A percentile compares a stretch with the other conserved stretches of the same genome.
These are phyloP conservation scores for Leccinum ochraceum DNA, from an alignment of 768 basidiomycete genomes.

Conservation along the genomic window DNA sequence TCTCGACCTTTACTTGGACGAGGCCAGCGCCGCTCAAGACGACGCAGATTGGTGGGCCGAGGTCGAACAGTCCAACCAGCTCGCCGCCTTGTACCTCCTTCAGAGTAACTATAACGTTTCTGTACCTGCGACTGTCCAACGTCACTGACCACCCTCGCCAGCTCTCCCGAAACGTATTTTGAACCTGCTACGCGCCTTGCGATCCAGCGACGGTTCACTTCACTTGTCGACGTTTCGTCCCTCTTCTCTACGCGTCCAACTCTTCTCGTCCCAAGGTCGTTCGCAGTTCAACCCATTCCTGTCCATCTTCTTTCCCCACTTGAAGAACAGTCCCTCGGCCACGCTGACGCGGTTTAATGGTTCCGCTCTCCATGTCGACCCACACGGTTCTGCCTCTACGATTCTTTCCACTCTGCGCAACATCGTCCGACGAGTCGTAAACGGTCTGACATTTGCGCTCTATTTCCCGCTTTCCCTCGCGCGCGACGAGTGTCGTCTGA, in stretches of 20 bases:
- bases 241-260: slow-evolving; percentile 43
- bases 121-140: background rate
- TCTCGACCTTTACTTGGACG: slow-evolving; percentile 60
- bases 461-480: slow-evolving; percentile 60
- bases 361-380: slow-evolving; percentile 8
- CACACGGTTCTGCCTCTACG: slow-evolving; percentile 10
- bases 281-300: slow-evolving; percentile 42
- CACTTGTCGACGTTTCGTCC: slow-evolving; percentile 48
- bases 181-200: slow-evolving; percentile 43
- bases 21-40: slow-evolving; percentile 68
- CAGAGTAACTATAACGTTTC: slow-evolving; percentile 59
- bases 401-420: slow-evolving; percentile 10
- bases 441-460: slow-evolving; percentile 15
- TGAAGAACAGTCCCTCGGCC: slow-evolving; percentile 36
- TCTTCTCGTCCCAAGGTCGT: slow-evolving; percentile 47
- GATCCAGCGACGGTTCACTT: slow-evolving; percentile 46
- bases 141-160: slow-evolving; percentile 12
- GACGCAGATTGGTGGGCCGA: slow-evolving; percentile 88
- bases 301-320: slow-evolving; percentile 64
- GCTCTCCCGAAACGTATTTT: slow-evolving; percentile 30
- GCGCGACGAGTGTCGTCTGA: slow-evolving; percentile 65
- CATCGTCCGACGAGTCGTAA: slow-evolving; percentile 13
- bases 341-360: slow-evolving; percentile 16
- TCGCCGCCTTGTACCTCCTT: slow-evolving; percentile 64
- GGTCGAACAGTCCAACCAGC: slow-evolving; percentile 57